Evolutionary conservation across 805 yeast species (phyloP).

Genomic region (Kodamaea leandrae): DNA sequence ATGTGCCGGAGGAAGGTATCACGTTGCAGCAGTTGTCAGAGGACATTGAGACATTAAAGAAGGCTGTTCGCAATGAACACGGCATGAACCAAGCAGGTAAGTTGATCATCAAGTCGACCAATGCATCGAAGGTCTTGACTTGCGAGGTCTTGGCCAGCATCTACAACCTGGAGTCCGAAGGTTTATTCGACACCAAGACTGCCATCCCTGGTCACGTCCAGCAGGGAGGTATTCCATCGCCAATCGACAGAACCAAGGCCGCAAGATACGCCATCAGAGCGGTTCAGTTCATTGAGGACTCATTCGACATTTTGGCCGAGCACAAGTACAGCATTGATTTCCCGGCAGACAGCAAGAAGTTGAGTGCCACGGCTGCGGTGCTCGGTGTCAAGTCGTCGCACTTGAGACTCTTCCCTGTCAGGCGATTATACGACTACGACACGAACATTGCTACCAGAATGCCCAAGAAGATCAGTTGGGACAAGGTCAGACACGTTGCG

Average conservation of each 20-base stretch:
- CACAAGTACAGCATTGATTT: constrained; percentile 30
- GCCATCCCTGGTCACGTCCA: constrained; percentile 98
- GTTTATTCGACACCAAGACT: constrained; percentile 83
- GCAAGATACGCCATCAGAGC: constrained; percentile 88
- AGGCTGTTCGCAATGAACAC: constrained; percentile 65
- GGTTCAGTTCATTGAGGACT: constrained; percentile 78
- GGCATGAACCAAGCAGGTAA: constrained; percentile 86
- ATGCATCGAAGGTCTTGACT: constrained; percentile 77
- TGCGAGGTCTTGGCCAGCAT: constrained; percentile 82
- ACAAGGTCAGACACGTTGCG: constrained; percentile 66
- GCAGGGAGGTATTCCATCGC: constrained; percentile 94
- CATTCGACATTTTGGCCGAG: constrained; percentile 19
- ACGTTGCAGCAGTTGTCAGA: constrained; percentile 64
- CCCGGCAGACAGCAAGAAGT: constrained; percentile 30
- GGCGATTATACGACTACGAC: constrained; percentile 80
- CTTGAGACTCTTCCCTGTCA: constrained; percentile 68
- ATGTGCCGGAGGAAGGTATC: constrained; percentile 85
- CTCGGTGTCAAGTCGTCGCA: constrained; percentile 65
- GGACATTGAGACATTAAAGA: constrained; percentile 69
- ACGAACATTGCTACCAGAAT: constrained; percentile 78
- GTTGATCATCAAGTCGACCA: constrained; percentile 77
- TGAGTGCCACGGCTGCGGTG: constrained; percentile 39
- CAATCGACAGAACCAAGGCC: constrained; percentile 89
- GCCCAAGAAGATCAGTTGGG: constrained; percentile 89
- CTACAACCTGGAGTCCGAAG: constrained; percentile 72